These are phyloP conservation scores for Acer negundo DNA, from an alignment of 345 rosid species.

Conservation along the genomic window DNA sequence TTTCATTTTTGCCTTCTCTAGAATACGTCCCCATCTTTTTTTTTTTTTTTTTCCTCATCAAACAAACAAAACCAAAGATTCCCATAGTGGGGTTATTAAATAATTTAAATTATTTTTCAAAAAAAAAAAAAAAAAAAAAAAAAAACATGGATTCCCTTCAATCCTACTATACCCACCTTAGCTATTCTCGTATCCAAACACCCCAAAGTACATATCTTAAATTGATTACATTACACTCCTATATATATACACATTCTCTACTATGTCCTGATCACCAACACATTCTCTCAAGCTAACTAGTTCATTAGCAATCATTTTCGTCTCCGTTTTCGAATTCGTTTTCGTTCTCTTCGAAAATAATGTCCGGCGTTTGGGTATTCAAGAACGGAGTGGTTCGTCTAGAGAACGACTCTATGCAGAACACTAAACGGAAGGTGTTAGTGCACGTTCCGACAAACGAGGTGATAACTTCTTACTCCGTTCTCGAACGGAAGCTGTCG, in stretches of 20 bases:
- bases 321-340: no score
- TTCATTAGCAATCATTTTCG: no score
- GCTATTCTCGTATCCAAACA: conserved; percentile 29
- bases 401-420: conserved; percentile 27
- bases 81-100: conserved; percentile 24
- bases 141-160: conserved; percentile 35
- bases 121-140: background rate
- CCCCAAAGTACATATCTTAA: conserved; percentile 12
- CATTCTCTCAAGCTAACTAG: no score
- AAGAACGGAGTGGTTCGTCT: conserved; percentile 36
- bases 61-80: conserved; percentile 36
- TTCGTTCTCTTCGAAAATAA: conserved; percentile 15
- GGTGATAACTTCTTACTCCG: conserved; percentile 59
- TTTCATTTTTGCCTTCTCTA: conserved; percentile 21
- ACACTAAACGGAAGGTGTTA: conserved; percentile 45
- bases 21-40: conserved; percentile 15
- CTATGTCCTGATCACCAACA: conserved; percentile 14
- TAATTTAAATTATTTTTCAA: no score
- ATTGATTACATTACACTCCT: background rate
- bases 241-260: conserved; percentile 21
- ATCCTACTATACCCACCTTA: conserved; percentile 34
- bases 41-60: conserved; percentile 7
- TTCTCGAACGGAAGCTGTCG: conserved; percentile 53
- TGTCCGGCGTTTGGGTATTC: conserved; percentile 91
- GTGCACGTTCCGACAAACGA: conserved; percentile 64